Conservation (phyloP, 768 basidiomycete species). For the Hydnomerulius pinastri region DNA sequence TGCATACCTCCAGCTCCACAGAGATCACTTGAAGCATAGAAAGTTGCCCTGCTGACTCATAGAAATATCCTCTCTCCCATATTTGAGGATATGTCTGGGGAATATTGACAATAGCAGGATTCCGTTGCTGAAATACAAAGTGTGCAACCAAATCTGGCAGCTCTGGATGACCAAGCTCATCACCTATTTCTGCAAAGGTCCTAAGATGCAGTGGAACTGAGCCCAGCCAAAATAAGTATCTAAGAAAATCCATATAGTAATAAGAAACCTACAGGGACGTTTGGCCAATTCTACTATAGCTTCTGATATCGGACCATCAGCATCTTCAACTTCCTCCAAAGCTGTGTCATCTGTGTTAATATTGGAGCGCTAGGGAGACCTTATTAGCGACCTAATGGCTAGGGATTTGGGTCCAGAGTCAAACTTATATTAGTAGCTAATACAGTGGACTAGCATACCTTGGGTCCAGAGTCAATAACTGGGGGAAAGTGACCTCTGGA, state of each 20-base stretch:
- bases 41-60: constrained; percentile 22
- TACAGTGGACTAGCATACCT: too few relatives aligned
- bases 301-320: neutral
- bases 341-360: constrained; percentile 1
- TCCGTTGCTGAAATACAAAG: neutral
- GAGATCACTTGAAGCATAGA: constrained; percentile 29
- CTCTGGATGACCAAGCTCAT: neutral
- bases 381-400: too few relatives aligned
- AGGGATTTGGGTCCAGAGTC: too few relatives aligned
- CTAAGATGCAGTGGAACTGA: neutral
- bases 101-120: neutral
- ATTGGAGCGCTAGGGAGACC: too few relatives aligned
- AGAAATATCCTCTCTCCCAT: constrained; percentile 7
- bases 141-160: constrained; percentile 8
- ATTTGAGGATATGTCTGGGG: constrained; percentile 1
- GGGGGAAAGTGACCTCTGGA: too few relatives aligned
- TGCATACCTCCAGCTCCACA: constrained; percentile 27
- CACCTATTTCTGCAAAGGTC: neutral
- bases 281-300: neutral
- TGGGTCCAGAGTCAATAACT: too few relatives aligned
- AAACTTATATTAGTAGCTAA: too few relatives aligned
- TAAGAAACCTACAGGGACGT: neutral
- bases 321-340: neutral
- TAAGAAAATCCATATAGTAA: neutral
- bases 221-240: neutral